Conservation (phyloP, 2,329 filamentous ascomycete species). For the Fusarium verticillioides region DNA sequence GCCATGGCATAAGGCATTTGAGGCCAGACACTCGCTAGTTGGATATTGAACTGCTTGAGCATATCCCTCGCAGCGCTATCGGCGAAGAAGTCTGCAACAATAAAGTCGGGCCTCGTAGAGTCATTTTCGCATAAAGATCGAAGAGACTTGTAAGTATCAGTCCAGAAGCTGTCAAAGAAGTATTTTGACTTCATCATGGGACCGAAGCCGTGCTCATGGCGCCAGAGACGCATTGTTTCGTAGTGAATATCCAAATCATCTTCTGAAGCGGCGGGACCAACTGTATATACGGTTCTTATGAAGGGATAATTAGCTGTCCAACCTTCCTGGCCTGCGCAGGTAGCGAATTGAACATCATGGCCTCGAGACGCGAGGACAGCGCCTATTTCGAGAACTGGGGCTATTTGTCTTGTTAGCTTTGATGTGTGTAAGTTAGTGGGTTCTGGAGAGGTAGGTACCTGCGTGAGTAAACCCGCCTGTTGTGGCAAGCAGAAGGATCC, state of each 20-base stretch:
- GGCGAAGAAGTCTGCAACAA: constrained; percentile 57
- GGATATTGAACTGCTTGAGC: constrained; percentile 50
- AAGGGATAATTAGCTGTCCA: constrained; percentile 49
- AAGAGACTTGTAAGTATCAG: constrained; percentile 41
- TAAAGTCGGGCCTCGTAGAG: constrained; percentile 50
- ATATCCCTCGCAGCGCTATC: constrained; percentile 56
- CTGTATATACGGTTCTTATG: constrained; percentile 46
- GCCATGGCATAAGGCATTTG: constrained; percentile 55
- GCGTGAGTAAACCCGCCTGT: constrained; percentile 53
- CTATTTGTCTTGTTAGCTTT: constrained; percentile 32
- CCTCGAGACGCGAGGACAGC: constrained; percentile 49
- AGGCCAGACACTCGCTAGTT: constrained; percentile 54
- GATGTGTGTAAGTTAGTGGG: neutral
- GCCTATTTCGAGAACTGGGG: constrained; percentile 52
- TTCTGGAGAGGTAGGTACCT: constrained; percentile 25
- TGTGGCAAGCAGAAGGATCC: constrained; percentile 49
- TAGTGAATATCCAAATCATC: constrained; percentile 50
- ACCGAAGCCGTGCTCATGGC: constrained; percentile 47
- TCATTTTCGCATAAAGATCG: constrained; percentile 26
- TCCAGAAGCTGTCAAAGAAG: constrained; percentile 53
- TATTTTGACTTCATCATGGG: constrained; percentile 51
- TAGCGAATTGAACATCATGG: constrained; percentile 53
- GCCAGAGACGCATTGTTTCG: constrained; percentile 49
- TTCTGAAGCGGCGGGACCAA: constrained; percentile 47
- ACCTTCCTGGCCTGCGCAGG: constrained; percentile 49